These are phyloP conservation scores for Hericium rajendrae DNA, from an alignment of 768 basidiomycete genomes.

Conservation along the genomic window DNA sequence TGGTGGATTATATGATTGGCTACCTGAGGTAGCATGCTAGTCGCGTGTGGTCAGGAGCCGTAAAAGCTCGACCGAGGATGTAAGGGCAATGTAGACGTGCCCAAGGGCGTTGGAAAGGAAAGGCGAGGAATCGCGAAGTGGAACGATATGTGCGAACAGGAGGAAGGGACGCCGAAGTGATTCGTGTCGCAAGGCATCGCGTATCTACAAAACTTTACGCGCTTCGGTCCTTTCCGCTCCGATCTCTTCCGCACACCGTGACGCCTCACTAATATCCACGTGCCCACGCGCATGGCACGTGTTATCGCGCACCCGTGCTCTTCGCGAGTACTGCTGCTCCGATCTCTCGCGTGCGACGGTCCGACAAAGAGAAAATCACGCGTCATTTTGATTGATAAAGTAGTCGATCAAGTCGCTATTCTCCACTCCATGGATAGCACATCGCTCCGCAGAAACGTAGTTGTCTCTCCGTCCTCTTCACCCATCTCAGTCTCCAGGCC, in stretches of 20 bases:
- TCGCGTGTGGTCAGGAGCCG: conserved; percentile 1
- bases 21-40: conserved; percentile 71
- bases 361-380: too few species aligned
- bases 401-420: not conserved
- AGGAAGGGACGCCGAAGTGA: not conserved
- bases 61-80: not conserved
- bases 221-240: not conserved
- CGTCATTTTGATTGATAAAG: too few species aligned
- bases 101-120: not conserved
- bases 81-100: too few species aligned
- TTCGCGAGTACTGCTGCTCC: too few species aligned
- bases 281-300: too few species aligned
- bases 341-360: too few species aligned
- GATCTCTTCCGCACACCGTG: not conserved
- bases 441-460: conserved; percentile 1
- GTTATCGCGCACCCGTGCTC: too few species aligned
- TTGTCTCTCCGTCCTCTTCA: conserved; percentile 9
- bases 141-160: not conserved
- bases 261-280: too few species aligned
- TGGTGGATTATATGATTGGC: conserved; percentile 70
- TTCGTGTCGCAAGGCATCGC: not conserved
- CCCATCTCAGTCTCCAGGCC: conserved; percentile 1
- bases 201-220: not conserved
- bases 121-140: not conserved
- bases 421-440: conserved; percentile 9